phyloP scores from a whole-genome alignment of 169 alveolate species.

The Plasmodium vivax region DNA sequence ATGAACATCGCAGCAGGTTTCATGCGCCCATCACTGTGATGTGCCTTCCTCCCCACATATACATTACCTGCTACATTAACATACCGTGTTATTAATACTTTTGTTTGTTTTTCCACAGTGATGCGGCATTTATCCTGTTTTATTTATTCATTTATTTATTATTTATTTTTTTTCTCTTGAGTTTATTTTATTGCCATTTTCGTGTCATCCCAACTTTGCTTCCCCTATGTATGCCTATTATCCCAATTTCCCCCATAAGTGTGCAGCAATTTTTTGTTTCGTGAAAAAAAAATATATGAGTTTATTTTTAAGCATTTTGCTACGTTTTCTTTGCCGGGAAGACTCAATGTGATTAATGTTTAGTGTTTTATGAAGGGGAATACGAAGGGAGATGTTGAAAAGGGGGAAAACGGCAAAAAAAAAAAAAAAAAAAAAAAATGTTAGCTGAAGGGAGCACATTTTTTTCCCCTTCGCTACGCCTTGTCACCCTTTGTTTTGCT shows the following conservation, averaged over 20 bases:
- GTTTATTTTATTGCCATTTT: background rate
- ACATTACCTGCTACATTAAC: background rate
- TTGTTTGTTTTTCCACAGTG: background rate
- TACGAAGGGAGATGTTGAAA: background rate
- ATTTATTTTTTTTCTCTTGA: background rate
- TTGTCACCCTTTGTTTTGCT: background rate
- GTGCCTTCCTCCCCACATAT: background rate
- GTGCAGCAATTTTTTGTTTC: background rate
- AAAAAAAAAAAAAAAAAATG: background rate
- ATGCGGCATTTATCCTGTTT: background rate
- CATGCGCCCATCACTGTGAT: background rate
- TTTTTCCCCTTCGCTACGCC: background rate
- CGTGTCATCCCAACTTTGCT: background rate
- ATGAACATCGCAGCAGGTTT: background rate
- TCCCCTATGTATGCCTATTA: background rate
- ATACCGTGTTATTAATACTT: background rate
- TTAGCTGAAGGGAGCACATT: background rate
- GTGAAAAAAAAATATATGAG: background rate
- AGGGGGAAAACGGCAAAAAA: background rate
- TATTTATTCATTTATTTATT: no score
- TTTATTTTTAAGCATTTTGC: background rate
- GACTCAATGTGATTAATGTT: background rate
- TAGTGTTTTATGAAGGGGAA: background rate
- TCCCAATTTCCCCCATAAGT: background rate
- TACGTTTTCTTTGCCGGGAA: background rate